These are phyloP conservation scores for Pseudogymnoascus verrucosus DNA, from an alignment of 2,329 filamentous ascomycete genomes.

Conservation along the genomic window DNA sequence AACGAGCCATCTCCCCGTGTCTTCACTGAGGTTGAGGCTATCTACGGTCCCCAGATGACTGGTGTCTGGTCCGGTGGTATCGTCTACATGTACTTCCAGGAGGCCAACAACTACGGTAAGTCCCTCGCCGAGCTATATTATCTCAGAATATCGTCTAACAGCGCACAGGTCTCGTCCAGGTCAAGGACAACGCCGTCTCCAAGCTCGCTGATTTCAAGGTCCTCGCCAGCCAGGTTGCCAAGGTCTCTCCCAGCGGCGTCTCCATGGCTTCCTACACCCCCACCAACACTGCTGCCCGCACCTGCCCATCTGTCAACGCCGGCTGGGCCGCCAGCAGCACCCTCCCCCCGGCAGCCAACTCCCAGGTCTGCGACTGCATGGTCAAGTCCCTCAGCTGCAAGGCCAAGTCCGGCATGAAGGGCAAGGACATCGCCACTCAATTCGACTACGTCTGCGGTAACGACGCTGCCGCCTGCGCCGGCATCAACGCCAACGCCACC, in stretches of 20 bases:
- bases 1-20: constrained; percentile 62
- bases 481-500: constrained; percentile 59
- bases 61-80: constrained; percentile 89
- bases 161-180: constrained; percentile 54
- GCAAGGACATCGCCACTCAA: constrained; percentile 54
- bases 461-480: constrained; percentile 49
- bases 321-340: constrained; percentile 62
- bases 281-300: constrained; percentile 57
- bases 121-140: constrained; percentile 4
- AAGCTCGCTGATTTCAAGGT: constrained; percentile 68
- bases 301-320: constrained; percentile 59
- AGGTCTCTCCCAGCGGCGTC: constrained; percentile 58
- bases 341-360: constrained; percentile 78
- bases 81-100: constrained; percentile 97
- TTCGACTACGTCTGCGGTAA: constrained; percentile 68
- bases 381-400: constrained; percentile 63
- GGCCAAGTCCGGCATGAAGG: constrained; percentile 48
- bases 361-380: constrained; percentile 80
- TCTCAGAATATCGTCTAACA: constrained; percentile 23
- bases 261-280: constrained; percentile 61
- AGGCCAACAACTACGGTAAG: constrained; percentile 77
- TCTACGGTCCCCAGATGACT: constrained; percentile 77
- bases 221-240: constrained; percentile 62
- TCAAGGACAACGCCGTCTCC: constrained; percentile 50
- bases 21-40: constrained; percentile 76